A percentile compares a stretch with the other conserved stretches of the same genome.
phyloP scores from a whole-genome alignment of 257 asterid genomes.

The Forsythia suspensa region DNA sequence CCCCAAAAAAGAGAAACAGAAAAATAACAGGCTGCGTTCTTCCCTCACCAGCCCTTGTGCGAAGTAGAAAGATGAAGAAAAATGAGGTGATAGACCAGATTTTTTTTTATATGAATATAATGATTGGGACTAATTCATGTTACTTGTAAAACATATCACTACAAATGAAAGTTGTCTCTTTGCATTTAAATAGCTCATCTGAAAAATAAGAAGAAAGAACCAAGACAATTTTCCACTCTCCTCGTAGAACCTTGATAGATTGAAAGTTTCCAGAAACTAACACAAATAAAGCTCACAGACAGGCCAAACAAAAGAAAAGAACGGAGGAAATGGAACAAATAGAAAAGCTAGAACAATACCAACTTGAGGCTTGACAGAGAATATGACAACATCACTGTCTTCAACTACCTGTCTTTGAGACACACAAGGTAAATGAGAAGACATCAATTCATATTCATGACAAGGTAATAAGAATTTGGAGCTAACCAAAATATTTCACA shows the following conservation, averaged over 20 bases:
- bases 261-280: neutral
- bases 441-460: constrained; percentile 1
- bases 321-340: neutral
- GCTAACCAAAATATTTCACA: neutral
- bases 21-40: too few species aligned
- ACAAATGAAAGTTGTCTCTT: neutral
- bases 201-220: neutral
- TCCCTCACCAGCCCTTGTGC: neutral
- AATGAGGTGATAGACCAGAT: neutral
- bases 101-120: neutral
- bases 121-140: neutral
- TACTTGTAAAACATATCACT: constrained; percentile 2
- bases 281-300: neutral
- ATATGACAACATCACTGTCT: constrained; percentile 78
- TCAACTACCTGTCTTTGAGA: constrained; percentile 70
- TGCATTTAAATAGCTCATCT: neutral
- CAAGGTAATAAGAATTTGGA: neutral
- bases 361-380: constrained; percentile 95
- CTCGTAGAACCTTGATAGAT: neutral
- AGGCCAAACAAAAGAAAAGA: neutral
- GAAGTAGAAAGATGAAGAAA: neutral
- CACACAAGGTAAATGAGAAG: constrained; percentile 15
- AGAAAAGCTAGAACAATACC: constrained; percentile 44
- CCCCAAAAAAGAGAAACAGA: neutral
- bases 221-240: neutral